Base-by-base conservation (phyloP, 2,329 filamentous ascomycete species). In the Penicillium sp. region DNA sequence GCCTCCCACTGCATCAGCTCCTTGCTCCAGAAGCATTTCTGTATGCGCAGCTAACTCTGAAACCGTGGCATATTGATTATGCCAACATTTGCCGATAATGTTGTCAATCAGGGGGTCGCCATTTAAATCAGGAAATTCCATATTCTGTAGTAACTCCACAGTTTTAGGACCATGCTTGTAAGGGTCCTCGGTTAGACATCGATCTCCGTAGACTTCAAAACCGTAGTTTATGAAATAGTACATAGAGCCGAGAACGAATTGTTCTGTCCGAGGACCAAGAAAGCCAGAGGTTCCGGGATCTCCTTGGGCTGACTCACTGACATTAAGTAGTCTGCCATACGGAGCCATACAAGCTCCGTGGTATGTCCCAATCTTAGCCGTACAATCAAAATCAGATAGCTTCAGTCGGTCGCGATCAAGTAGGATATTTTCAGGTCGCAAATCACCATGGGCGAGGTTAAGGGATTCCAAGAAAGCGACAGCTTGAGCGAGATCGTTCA, bases 381-480 rank as follows among this genome's bases (percentile, higher is more conserved):
- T 61, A 49, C 41, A 60, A 45, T 64, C 60, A 49, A 67, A 64
- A 45, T 64, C 61, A 0, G 56, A 58, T 2, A 65, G 41, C 24
- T 64, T 66, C 8, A 65, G 23, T 36, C 28, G 47, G 43, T 65
- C 27, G 16, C 59, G 49, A 56, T 66, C 58, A 49, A 65, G 51
- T 2, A 65, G 42, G 11, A 65, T 51, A 57, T 66, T 65, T 27
- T 65, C 54, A 16, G 65, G 58, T 46, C 59, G 56, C 41, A 69
- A 42, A 16, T 67, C 60, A 36, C 60, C 59, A 51, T 69, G 56
- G 1, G 61, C 58, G 35, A 67, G 62, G 16, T 61, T 56, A 14
- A 66, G 54, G 0, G 60, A 64, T 54, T 65, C 63, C 0, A 67
- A 43, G 40, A 65, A 65, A 49, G 62, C 59, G 38, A 64, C 55